A percentile compares a stretch with the other conserved stretches of the same genome.
These are phyloP conservation scores for Auxenochlorella pyrenoidosa DNA, from an alignment of 139 green algal species.

Conservation along the genomic window DNA sequence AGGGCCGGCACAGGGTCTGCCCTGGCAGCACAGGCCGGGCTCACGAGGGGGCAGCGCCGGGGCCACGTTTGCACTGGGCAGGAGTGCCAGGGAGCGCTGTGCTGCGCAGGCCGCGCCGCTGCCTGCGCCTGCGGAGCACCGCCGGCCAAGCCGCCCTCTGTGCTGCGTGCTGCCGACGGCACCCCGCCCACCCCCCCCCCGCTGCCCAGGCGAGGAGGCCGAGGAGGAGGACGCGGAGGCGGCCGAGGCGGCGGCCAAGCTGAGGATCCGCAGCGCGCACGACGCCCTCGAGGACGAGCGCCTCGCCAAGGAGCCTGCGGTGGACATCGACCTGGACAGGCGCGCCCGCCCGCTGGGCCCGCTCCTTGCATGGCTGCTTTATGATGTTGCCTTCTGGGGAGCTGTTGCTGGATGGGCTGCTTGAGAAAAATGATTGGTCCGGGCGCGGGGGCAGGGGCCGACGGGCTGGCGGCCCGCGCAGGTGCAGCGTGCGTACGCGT, in stretches of 20 bases:
- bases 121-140: no score
- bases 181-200: neutral
- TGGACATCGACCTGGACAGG: slow-evolving; percentile 44
- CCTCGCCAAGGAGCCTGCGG: slow-evolving; percentile 48
- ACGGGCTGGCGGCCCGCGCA: no score
- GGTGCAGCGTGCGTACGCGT: no score
- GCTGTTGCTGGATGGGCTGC: slow-evolving; percentile 54
- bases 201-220: slow-evolving; percentile 40
- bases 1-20: neutral
- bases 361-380: neutral
- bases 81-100: no score
- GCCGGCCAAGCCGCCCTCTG: no score
- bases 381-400: no score
- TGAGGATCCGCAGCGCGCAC: slow-evolving; percentile 74
- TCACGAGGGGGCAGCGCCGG: no score
- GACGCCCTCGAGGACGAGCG: slow-evolving; percentile 69
- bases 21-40: no score
- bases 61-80: no score
- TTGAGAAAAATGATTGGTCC: no score
- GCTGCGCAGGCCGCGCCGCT: no score
- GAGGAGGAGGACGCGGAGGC: slow-evolving; percentile 62
- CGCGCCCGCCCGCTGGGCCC: neutral
- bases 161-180: neutral
- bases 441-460: no score
- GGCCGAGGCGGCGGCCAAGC: slow-evolving; percentile 38